Conservation (phyloP, 2,329 filamentous ascomycete species). For the Hypoxylon sp. region DNA sequence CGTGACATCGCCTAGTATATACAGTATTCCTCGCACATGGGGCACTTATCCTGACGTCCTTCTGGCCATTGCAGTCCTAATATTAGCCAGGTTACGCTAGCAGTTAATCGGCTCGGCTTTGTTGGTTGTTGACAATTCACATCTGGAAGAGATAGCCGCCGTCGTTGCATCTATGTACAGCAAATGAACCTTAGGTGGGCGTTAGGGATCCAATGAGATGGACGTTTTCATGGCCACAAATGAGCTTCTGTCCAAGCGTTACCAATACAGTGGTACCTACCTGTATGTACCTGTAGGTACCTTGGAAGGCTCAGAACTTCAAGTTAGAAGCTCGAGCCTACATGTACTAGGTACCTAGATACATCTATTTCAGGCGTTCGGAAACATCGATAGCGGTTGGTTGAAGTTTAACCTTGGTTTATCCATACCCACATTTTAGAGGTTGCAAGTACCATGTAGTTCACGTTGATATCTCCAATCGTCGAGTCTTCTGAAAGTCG, state of each 20-base stretch:
- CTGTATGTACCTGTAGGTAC: neutral
- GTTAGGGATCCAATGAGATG: constrained; percentile 28
- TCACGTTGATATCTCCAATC: constrained; percentile 34
- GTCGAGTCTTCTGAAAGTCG: constrained; percentile 31
- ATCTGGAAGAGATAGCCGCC: constrained; percentile 20
- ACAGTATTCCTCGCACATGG: too few species aligned
- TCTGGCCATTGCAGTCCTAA: constrained; percentile 24
- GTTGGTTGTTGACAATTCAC: constrained; percentile 25
- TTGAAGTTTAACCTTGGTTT: constrained; percentile 29
- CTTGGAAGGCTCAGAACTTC: too few species aligned
- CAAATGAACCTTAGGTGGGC: constrained; percentile 26
- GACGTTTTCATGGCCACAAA: constrained; percentile 3
- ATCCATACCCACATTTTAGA: constrained; percentile 33
- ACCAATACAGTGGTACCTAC: constrained; percentile 6
- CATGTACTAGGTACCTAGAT: too few species aligned
- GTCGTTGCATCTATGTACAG: constrained; percentile 31
- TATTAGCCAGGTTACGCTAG: constrained; percentile 21
- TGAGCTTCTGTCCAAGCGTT: neutral
- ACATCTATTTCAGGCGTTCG: too few species aligned
- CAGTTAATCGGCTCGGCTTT: constrained; percentile 7
- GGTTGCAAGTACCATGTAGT: constrained; percentile 18
- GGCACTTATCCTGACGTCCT: too few species aligned
- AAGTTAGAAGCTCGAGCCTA: too few species aligned
- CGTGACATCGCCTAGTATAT: too few species aligned
- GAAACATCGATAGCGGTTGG: too few species aligned